Conservation (phyloP, 2,329 filamentous ascomycete genomes). For the Rhinocladiella similis region DNA sequence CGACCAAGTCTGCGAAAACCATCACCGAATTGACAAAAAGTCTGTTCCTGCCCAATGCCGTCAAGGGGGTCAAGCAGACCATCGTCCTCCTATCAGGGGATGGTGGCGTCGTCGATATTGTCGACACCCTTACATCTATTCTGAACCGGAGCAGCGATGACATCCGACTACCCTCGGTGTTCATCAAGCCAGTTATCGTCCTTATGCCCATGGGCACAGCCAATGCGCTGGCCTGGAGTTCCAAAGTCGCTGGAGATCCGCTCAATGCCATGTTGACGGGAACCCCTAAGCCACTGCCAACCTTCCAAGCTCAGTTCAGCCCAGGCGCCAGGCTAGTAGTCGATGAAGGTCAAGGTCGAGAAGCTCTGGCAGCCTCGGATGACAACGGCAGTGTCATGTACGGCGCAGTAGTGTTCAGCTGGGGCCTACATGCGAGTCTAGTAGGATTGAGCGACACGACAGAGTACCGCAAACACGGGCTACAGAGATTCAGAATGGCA, state of each 20-base stretch:
- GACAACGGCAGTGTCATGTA: slow-evolving; percentile 41
- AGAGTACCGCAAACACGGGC: slow-evolving; percentile 74
- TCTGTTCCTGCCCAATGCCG: slow-evolving; percentile 52
- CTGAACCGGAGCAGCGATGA: slow-evolving; percentile 30
- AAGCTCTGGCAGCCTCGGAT: slow-evolving; percentile 16
- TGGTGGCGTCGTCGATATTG: slow-evolving; percentile 78
- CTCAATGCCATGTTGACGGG: slow-evolving; percentile 56
- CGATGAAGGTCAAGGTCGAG: slow-evolving; percentile 47
- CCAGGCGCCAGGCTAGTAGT: slow-evolving; percentile 51
- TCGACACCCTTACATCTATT: slow-evolving; percentile 62
- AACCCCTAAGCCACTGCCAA: slow-evolving; percentile 55
- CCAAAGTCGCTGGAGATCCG: slow-evolving; percentile 25
- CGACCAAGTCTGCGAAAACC: slow-evolving; percentile 64
- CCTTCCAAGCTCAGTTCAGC: slow-evolving; percentile 61
- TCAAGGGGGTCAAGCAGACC: slow-evolving; percentile 52
- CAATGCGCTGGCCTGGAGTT: slow-evolving; percentile 41
- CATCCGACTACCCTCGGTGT: slow-evolving; percentile 24
- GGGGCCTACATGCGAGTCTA: slow-evolving; percentile 84
- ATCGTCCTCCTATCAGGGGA: slow-evolving; percentile 84
- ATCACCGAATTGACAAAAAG: slow-evolving; percentile 63
- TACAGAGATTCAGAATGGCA: slow-evolving; percentile 79
- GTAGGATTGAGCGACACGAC: slow-evolving; percentile 89
- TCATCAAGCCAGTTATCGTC: slow-evolving; percentile 56
- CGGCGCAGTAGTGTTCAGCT: slow-evolving; percentile 83
- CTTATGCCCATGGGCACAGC: slow-evolving; percentile 56